Evolutionary conservation across 257 asterid genomes (phyloP).

Genomic region (Rhazya stricta): DNA sequence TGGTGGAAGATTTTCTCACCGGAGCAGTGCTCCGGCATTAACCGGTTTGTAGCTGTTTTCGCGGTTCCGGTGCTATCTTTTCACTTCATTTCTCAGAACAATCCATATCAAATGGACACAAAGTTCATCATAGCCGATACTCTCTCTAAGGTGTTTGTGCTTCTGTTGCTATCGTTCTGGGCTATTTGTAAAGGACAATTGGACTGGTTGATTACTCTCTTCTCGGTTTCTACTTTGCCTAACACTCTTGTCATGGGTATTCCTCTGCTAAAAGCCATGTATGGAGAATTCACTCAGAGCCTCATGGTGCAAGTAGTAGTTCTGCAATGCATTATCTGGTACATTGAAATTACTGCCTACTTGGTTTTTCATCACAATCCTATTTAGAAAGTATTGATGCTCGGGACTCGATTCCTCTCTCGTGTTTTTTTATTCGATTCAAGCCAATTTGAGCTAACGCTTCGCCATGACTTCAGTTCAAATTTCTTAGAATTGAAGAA

Average conservation of each 20-base stretch:
- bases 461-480: too few relatives aligned
- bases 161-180: constrained; percentile 38
- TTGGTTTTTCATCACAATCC: not conserved
- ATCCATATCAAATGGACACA: constrained; percentile 63
- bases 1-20: constrained; percentile 69
- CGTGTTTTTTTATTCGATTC: not conserved
- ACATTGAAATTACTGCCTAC: not conserved
- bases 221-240: constrained; percentile 71
- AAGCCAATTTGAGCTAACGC: not conserved
- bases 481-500: too few relatives aligned
- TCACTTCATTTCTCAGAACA: constrained; percentile 68
- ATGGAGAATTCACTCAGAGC: constrained; percentile 54
- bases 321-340: constrained; percentile 79
- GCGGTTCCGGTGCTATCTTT: constrained; percentile 70
- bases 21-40: constrained; percentile 71
- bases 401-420: not conserved
- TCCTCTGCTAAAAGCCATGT: constrained; percentile 71
- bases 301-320: constrained; percentile 73
- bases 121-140: constrained; percentile 62
- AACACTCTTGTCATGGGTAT: constrained; percentile 74
- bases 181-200: constrained; percentile 32
- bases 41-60: constrained; percentile 66
- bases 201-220: constrained; percentile 66
- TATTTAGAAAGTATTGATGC: not conserved
- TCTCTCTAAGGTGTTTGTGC: constrained; percentile 40